phyloP scores from a whole-genome alignment of 352 stramenopile genomes.

The Phytopythium montanum region DNA sequence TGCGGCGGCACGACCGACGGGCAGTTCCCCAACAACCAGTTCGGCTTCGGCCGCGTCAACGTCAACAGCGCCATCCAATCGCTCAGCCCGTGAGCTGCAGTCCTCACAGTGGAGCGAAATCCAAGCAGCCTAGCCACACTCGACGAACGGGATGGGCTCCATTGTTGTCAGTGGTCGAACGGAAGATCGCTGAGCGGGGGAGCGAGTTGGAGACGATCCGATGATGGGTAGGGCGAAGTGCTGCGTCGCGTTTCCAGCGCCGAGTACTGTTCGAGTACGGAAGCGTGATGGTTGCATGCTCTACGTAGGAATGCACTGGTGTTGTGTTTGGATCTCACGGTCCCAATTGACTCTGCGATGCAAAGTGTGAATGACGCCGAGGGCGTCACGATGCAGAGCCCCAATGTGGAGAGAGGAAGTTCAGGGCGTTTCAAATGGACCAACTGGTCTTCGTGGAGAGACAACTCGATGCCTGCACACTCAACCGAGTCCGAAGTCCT shows the following conservation, averaged over 20 bases:
- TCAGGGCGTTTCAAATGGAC: background rate
- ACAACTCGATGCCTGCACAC: background rate
- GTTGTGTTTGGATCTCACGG: no score
- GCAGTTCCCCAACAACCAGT: constrained; percentile 57
- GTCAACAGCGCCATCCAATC: constrained; percentile 26
- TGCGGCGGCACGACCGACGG: constrained; percentile 31
- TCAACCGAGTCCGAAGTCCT: no score
- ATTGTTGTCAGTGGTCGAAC: background rate
- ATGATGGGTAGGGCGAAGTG: background rate
- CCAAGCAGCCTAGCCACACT: background rate
- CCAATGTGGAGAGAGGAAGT: no score
- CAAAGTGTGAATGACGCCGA: background rate
- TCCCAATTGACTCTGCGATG: no score
- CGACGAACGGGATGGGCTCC: background rate
- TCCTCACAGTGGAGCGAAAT: background rate
- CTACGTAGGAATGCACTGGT: no score
- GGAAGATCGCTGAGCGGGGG: background rate
- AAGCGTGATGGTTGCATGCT: no score
- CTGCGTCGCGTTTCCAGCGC: background rate
- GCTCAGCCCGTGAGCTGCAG: constrained; percentile 6
- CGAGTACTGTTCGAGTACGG: no score
- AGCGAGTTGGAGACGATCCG: background rate
- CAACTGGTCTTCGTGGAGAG: background rate
- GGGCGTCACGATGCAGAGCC: background rate
- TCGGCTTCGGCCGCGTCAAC: constrained; percentile 51